A percentile compares a stretch with the other conserved stretches of the same genome.
Evolutionary conservation across 805 yeast species (phyloP).

Genomic region (Wickerhamiella lipophila): DNA sequence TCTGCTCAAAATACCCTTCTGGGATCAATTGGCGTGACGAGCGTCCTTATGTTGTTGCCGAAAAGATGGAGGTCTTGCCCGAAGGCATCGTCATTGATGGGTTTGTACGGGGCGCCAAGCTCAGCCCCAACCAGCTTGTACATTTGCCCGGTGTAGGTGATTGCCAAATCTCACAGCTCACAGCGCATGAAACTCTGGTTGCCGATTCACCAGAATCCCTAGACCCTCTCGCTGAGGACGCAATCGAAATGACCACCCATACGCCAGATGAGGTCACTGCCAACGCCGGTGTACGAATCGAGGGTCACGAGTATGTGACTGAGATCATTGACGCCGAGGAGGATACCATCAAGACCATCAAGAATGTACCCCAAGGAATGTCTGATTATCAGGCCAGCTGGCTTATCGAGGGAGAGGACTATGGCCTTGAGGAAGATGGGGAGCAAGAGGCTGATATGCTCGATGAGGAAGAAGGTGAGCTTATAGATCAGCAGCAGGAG

Average conservation of each 20-base stretch:
- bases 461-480: conserved; percentile 34
- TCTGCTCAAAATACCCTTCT: conserved; percentile 81
- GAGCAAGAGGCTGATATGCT: conserved; percentile 30
- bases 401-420: conserved; percentile 40
- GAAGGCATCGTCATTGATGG: conserved; percentile 56
- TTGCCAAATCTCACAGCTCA: conserved; percentile 59
- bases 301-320: conserved; percentile 42
- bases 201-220: conserved; percentile 26
- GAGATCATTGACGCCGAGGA: conserved; percentile 26
- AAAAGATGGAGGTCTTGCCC: conserved; percentile 37
- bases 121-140: conserved; percentile 61
- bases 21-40: conserved; percentile 83
- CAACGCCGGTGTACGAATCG: conserved; percentile 40
- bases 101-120: conserved; percentile 60
- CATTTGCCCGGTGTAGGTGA: conserved; percentile 89
- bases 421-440: conserved; percentile 25
- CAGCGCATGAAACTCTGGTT: conserved; percentile 27
- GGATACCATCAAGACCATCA: conserved; percentile 25
- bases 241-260: conserved; percentile 23
- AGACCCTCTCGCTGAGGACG: conserved; percentile 20
- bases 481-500: conserved; percentile 40
- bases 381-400: conserved; percentile 69
- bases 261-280: conserved; percentile 25
- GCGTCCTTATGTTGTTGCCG: conserved; percentile 81
- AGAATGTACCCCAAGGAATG: conserved; percentile 52